These are phyloP conservation scores for Teunomyces cretensis DNA, from an alignment of 805 yeast species.

Conservation along the genomic window DNA sequence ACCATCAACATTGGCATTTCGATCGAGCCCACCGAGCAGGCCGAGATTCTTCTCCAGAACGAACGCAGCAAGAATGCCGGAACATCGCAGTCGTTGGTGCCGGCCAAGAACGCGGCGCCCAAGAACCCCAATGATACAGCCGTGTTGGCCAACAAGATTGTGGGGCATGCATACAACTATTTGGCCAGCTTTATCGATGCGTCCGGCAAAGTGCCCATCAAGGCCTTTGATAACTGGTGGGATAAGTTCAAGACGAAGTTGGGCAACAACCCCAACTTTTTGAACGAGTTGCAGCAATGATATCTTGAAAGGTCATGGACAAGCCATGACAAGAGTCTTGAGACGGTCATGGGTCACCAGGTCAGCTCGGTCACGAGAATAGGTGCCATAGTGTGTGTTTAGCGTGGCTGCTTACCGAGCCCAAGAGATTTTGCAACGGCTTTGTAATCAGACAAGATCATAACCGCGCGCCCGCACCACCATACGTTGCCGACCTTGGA, in stretches of 20 bases:
- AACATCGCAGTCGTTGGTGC: conserved; percentile 17
- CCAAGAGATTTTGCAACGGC: too few relatives aligned
- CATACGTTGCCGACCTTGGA: too few relatives aligned
- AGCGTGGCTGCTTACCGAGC: too few relatives aligned
- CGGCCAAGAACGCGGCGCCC: conserved; percentile 21
- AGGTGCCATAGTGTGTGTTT: too few relatives aligned
- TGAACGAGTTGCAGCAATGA: conserved; percentile 42
- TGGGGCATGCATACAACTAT: conserved; percentile 88
- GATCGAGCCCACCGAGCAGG: conserved; percentile 73
- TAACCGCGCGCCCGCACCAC: too few relatives aligned
- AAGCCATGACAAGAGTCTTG: too few relatives aligned
- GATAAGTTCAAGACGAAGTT: conserved; percentile 75
- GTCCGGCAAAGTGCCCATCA: conserved; percentile 80
- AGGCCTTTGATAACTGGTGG: conserved; percentile 95
- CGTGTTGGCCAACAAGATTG: conserved; percentile 78
- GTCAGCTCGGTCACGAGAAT: too few relatives aligned
- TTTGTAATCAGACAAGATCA: too few relatives aligned
- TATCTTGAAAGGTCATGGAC: too few relatives aligned
- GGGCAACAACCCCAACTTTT: conserved; percentile 77
- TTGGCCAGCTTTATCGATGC: conserved; percentile 82
- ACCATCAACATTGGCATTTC: conserved; percentile 75
- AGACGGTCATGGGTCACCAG: too few relatives aligned
- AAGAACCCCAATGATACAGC: conserved; percentile 38
- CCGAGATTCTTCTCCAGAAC: conserved; percentile 54
- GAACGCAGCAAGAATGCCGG: conserved; percentile 27